A percentile compares a stretch with the other conserved stretches of the same genome.
Evolutionary conservation across 306 rosid genomes (phyloP).

Genomic region (Quercus gilva): DNA sequence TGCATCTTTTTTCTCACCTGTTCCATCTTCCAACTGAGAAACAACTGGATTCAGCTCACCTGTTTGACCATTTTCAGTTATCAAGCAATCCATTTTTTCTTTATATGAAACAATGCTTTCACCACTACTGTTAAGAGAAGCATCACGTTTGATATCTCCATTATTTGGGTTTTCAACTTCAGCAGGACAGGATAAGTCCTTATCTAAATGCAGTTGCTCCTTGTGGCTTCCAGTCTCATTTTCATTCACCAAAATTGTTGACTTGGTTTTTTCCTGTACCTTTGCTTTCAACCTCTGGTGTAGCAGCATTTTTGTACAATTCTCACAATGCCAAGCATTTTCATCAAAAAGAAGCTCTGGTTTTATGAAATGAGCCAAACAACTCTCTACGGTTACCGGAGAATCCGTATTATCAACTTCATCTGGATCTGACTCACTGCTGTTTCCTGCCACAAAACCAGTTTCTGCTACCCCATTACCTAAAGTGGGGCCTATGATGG

Average conservation of each 20-base stretch:
- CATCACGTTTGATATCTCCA: slow-evolving; percentile 28
- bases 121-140: slow-evolving; percentile 10
- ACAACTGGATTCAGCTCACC: slow-evolving; percentile 28
- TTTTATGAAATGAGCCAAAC: slow-evolving; percentile 79
- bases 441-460: slow-evolving; percentile 44
- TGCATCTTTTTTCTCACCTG: slow-evolving; percentile 24
- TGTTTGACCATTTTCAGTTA: slow-evolving; percentile 42
- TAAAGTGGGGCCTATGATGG: slow-evolving; percentile 59
- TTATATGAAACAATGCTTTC: slow-evolving; percentile 34
- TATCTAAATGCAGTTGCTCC: slow-evolving; percentile 27
- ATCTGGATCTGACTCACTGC: slow-evolving; percentile 89
- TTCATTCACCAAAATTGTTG: slow-evolving; percentile 35
- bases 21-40: slow-evolving; percentile 28
- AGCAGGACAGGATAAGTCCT: slow-evolving; percentile 27
- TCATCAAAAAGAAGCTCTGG: slow-evolving; percentile 88
- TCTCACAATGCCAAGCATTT: slow-evolving; percentile 96
- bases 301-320: slow-evolving; percentile 62
- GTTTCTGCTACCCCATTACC: slow-evolving; percentile 43
- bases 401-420: slow-evolving; percentile 91
- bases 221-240: slow-evolving; percentile 30
- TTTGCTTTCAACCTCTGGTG: slow-evolving; percentile 38
- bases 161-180: slow-evolving; percentile 33
- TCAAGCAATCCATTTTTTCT: slow-evolving; percentile 14
- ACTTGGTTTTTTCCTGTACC: slow-evolving; percentile 32
- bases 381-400: slow-evolving; percentile 88